Percentiles rank a stretch among this genome's conserved stretches.
Evolutionary conservation across 108 stramenopile genomes (phyloP).

Genomic region (Stephanodiscus minutulus): DNA sequence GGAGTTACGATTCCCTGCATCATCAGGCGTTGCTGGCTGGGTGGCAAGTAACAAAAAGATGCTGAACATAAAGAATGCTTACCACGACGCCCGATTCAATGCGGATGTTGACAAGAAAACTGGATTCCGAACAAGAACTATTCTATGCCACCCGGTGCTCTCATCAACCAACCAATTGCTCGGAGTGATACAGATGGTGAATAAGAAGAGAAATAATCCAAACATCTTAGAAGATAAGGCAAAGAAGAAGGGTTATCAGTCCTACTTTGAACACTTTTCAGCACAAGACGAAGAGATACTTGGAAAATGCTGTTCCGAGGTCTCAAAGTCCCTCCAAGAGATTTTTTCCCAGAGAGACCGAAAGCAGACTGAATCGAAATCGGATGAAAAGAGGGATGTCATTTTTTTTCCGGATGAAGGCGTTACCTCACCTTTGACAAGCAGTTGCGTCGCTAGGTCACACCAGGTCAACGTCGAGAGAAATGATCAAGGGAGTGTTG

Average conservation of each 20-base stretch:
- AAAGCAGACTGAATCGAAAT: constrained; percentile 12
- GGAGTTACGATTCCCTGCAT: constrained; percentile 49
- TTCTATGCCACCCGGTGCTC: constrained; percentile 54
- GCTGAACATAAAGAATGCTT: constrained; percentile 58
- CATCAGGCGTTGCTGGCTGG: constrained; percentile 56
- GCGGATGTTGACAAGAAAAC: constrained; percentile 53
- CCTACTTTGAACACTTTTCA: constrained; percentile 38
- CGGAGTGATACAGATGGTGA: constrained; percentile 67
- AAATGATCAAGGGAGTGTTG: constrained; percentile 3
- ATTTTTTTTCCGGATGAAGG: background rate
- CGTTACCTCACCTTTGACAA: background rate
- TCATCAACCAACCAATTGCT: constrained; percentile 46
- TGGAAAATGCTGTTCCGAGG: constrained; percentile 42
- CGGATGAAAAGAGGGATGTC: background rate
- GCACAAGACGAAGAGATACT: constrained; percentile 47
- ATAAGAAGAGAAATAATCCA: constrained; percentile 52
- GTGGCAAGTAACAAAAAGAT: constrained; percentile 49
- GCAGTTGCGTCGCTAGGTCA: background rate
- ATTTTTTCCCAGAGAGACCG: constrained; percentile 14
- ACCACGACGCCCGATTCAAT: constrained; percentile 53
- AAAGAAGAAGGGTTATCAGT: constrained; percentile 47
- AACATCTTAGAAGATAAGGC: constrained; percentile 33
- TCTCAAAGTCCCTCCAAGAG: constrained; percentile 50
- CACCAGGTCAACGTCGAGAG: background rate
- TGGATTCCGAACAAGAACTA: constrained; percentile 53